Percentiles rank a stretch among this genome's conserved stretches.
phyloP scores from a whole-genome alignment of 768 basidiomycete species.

The Cubamyces sp. region DNA sequence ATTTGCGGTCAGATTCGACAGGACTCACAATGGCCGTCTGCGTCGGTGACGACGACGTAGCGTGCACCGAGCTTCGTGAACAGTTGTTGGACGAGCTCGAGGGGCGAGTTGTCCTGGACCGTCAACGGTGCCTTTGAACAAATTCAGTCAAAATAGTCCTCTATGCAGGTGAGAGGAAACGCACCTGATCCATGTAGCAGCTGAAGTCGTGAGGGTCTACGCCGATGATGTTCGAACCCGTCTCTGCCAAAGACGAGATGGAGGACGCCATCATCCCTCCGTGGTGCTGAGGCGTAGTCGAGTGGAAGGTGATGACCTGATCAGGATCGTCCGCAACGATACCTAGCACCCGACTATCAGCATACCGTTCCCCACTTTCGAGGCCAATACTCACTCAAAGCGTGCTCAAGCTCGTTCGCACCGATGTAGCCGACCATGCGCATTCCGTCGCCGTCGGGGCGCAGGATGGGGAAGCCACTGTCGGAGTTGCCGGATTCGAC shows the following conservation, averaged over 20 bases:
- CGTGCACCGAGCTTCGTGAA: constrained; percentile 94
- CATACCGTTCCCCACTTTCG: not conserved
- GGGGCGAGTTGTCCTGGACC: constrained; percentile 79
- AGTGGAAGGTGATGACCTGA: constrained; percentile 66
- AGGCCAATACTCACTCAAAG: constrained; percentile 62
- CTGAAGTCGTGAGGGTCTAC: constrained; percentile 79
- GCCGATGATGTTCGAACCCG: constrained; percentile 30
- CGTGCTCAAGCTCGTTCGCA: constrained; percentile 92
- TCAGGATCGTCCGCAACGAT: constrained; percentile 78
- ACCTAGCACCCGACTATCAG: constrained; percentile 42
- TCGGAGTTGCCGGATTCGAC: constrained; percentile 68
- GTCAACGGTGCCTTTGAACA: constrained; percentile 77
- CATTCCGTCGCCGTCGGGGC: constrained; percentile 51
- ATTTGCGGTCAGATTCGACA: not conserved
- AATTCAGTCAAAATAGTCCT: not conserved
- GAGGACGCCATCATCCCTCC: constrained; percentile 55
- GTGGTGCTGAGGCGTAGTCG: constrained; percentile 43
- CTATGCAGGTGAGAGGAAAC: no score
- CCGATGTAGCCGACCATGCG: constrained; percentile 91
- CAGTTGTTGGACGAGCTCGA: constrained; percentile 92
- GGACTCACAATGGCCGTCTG: constrained; percentile 77
- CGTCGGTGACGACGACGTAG: constrained; percentile 84
- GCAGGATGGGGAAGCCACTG: constrained; percentile 85
- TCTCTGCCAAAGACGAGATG: constrained; percentile 61
- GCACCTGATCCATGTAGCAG: constrained; percentile 87